A percentile compares a stretch with the other conserved stretches of the same genome.
phyloP scores from a whole-genome alignment of 2,329 filamentous ascomycete species.

The Aspergillus calidoustus region DNA sequence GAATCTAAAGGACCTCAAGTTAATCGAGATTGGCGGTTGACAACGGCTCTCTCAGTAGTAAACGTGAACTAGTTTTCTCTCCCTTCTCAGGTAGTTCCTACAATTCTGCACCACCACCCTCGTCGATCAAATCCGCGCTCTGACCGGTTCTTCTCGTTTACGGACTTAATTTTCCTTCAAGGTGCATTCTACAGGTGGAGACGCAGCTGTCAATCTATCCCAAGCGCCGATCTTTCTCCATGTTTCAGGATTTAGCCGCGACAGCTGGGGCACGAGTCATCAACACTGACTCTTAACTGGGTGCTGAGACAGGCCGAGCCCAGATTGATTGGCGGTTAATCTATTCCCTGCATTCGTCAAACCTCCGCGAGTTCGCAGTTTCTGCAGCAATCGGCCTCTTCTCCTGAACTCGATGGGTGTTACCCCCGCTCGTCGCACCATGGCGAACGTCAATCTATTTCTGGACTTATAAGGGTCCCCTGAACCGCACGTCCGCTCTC shows the following conservation, averaged over 20 bases:
- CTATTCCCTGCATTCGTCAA: slow-evolving; percentile 4
- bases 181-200: neutral
- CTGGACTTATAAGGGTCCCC: neutral
- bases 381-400: neutral
- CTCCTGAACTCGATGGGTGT: neutral
- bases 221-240: slow-evolving; percentile 8
- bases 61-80: no score
- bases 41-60: no score
- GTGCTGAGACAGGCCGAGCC: neutral
- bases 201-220: neutral
- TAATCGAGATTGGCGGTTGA: no score
- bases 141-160: neutral
- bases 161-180: neutral
- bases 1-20: neutral
- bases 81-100: no score
- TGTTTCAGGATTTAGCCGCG: slow-evolving; percentile 11
- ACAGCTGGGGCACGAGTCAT: slow-evolving; percentile 2
- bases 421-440: neutral
- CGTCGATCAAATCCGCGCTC: neutral
- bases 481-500: neutral
- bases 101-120: neutral
- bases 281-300: neutral
- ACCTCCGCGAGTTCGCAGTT: neutral
- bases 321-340: slow-evolving; percentile 4
- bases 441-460: neutral